Conservation (phyloP, 2,329 filamentous ascomycete genomes). For the Microcera coccophila region DNA sequence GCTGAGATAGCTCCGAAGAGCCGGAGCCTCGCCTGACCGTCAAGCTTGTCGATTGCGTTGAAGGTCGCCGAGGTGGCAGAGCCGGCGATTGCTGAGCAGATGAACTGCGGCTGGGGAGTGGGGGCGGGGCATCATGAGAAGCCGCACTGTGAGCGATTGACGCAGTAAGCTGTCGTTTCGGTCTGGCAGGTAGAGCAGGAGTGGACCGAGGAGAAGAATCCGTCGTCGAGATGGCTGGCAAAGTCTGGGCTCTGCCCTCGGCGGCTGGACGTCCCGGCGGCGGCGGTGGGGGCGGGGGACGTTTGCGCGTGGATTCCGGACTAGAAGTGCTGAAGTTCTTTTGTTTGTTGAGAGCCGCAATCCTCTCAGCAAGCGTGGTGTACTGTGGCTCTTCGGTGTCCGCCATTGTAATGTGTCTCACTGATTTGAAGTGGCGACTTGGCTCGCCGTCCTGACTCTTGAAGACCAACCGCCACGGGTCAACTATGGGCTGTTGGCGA, state of each 20-base stretch:
- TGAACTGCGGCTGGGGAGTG: conserved; percentile 32
- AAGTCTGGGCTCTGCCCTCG: conserved; percentile 34
- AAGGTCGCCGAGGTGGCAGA: conserved; percentile 49
- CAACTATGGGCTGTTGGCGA: neutral
- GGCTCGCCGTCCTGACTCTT: neutral
- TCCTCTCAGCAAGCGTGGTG: conserved; percentile 57
- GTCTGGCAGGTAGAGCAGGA: conserved; percentile 19
- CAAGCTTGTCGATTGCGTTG: conserved; percentile 39
- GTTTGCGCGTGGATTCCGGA: conserved; percentile 41
- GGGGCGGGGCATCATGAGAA: conserved; percentile 29
- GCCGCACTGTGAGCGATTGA: conserved; percentile 5
- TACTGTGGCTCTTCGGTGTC: conserved; percentile 60
- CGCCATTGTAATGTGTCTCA: conserved; percentile 42
- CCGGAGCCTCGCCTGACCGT: conserved; percentile 50
- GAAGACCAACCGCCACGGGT: neutral
- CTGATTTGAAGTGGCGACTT: neutral
- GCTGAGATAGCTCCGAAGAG: conserved; percentile 54
- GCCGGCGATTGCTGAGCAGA: conserved; percentile 39
- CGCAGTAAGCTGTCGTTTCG: conserved; percentile 14
- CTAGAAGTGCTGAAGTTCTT: conserved; percentile 51
- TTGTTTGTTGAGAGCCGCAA: conserved; percentile 60
- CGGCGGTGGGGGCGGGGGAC: conserved; percentile 38
- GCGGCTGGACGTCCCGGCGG: conserved; percentile 40
- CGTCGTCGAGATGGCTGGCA: conserved; percentile 33
- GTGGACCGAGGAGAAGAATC: conserved; percentile 14